A percentile compares a stretch with the other conserved stretches of the same genome.
Evolutionary conservation across 2,329 filamentous ascomycete species (phyloP).

Genomic region (Fusarium drepaniforme): DNA sequence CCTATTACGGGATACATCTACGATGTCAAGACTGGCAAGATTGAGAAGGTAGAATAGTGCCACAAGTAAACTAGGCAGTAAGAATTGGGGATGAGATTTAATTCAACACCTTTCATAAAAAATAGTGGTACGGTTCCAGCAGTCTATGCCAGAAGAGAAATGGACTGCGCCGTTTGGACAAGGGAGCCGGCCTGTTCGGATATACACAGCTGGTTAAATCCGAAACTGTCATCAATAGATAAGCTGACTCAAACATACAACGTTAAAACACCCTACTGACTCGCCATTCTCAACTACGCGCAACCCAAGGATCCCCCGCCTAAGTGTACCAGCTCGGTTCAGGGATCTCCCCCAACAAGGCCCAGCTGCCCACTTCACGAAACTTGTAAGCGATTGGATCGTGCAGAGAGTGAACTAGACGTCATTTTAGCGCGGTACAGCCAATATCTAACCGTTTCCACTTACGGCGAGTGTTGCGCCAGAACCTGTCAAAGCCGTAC

Average conservation of each 20-base stretch:
- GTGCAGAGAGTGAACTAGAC: not conserved
- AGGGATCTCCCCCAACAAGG: not conserved
- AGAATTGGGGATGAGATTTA: fast-evolving
- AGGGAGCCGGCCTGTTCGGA: not conserved
- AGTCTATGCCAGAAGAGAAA: not conserved
- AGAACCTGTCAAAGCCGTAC: not conserved
- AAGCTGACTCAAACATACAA: not conserved
- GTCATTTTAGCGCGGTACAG: not conserved
- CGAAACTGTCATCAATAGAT: not conserved
- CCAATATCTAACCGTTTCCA: not conserved
- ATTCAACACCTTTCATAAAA: not conserved
- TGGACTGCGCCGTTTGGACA: not conserved
- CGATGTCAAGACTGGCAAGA: not conserved
- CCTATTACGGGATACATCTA: not conserved
- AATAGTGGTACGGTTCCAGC: too few species aligned
- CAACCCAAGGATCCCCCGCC: not conserved
- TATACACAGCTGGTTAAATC: not conserved
- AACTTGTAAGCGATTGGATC: not conserved
- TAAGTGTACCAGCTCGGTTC: not conserved
- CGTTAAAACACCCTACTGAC: not conserved
- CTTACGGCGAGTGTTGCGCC: not conserved
- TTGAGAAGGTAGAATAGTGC: not conserved
- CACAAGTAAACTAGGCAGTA: not conserved
- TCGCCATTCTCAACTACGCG: not conserved
- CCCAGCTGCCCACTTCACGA: not conserved